Evolutionary conservation across 441 rosid species (phyloP).

Genomic region (Bruguiera hainesii): DNA sequence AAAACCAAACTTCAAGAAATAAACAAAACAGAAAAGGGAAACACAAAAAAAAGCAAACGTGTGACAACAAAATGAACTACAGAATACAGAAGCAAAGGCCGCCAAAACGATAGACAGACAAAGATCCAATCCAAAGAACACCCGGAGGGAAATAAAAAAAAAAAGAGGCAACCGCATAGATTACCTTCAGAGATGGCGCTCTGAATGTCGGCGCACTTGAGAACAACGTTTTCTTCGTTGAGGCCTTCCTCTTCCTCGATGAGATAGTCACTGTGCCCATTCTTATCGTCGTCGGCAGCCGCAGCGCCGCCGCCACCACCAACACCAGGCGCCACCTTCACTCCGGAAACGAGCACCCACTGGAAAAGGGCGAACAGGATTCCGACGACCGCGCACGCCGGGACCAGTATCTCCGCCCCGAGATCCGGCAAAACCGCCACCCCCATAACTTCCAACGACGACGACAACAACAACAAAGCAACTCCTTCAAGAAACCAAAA

Average conservation of each 20-base stretch:
- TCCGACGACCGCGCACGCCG: conserved; percentile 69
- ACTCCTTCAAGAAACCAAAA: not conserved
- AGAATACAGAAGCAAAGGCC: too few relatives aligned
- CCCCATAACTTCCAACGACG: conserved; percentile 30
- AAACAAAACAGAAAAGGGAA: too few relatives aligned
- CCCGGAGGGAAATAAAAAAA: too few relatives aligned
- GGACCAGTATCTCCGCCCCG: conserved; percentile 63
- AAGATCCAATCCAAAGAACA: too few relatives aligned
- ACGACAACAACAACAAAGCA: not conserved
- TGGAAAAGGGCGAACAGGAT: conserved; percentile 63
- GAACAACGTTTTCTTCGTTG: conserved; percentile 68
- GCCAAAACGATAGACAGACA: too few relatives aligned
- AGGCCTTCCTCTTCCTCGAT: conserved; percentile 89
- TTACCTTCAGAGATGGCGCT: conserved; percentile 82
- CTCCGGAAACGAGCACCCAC: conserved; percentile 65
- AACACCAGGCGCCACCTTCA: conserved; percentile 39
- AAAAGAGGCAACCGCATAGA: not conserved
- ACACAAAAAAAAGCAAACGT: too few relatives aligned
- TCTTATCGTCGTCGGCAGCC: conserved; percentile 34
- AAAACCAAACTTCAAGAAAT: too few relatives aligned
- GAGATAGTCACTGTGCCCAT: conserved; percentile 58
- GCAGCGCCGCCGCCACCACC: conserved; percentile 18
- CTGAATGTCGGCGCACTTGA: conserved; percentile 80
- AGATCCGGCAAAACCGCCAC: conserved; percentile 57
- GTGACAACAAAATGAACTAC: too few relatives aligned